phyloP scores from a whole-genome alignment of 2,329 filamentous ascomycete species.

The Coleophoma crateriformis region DNA sequence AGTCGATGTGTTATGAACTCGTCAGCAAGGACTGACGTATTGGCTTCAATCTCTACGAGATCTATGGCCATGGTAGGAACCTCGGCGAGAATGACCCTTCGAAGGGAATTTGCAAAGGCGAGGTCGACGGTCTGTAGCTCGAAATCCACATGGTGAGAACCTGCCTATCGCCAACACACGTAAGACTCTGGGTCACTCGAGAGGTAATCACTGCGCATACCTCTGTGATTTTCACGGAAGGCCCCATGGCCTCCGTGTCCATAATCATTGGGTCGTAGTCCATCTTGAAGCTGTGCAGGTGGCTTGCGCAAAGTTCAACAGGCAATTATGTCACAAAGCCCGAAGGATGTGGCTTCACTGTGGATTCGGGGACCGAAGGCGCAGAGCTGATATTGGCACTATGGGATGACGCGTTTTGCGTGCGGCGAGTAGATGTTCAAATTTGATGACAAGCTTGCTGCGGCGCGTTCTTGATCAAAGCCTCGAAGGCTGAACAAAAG shows the following conservation, averaged over 20 bases:
- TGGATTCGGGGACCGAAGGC: not conserved
- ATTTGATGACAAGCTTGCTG: too few relatives aligned
- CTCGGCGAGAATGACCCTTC: slow-evolving; percentile 86
- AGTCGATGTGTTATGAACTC: slow-evolving; percentile 93
- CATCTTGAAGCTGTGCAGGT: slow-evolving; percentile 29
- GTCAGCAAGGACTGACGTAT: slow-evolving; percentile 93
- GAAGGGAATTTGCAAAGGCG: slow-evolving; percentile 86
- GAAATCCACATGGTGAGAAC: slow-evolving; percentile 80
- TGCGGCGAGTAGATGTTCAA: too few relatives aligned
- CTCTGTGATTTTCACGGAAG: slow-evolving; percentile 39
- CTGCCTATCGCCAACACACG: slow-evolving; percentile 50
- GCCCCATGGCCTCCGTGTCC: slow-evolving; percentile 37
- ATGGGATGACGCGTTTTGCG: slow-evolving; percentile 9
- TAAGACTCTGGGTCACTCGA: slow-evolving; percentile 12
- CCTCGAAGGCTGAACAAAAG: too few relatives aligned
- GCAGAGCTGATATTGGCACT: slow-evolving; percentile 4
- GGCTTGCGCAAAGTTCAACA: not conserved
- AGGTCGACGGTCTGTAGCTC: slow-evolving; percentile 85
- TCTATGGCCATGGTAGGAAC: slow-evolving; percentile 94
- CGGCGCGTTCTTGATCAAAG: too few relatives aligned
- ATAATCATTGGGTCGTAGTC: slow-evolving; percentile 39
- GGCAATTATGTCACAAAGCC: too few relatives aligned
- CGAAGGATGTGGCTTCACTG: too few relatives aligned
- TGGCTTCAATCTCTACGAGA: slow-evolving; percentile 84
- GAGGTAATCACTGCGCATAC: slow-evolving; percentile 17